phyloP scores from a whole-genome alignment of 352 stramenopile species.

The Globisporangium parvum region DNA sequence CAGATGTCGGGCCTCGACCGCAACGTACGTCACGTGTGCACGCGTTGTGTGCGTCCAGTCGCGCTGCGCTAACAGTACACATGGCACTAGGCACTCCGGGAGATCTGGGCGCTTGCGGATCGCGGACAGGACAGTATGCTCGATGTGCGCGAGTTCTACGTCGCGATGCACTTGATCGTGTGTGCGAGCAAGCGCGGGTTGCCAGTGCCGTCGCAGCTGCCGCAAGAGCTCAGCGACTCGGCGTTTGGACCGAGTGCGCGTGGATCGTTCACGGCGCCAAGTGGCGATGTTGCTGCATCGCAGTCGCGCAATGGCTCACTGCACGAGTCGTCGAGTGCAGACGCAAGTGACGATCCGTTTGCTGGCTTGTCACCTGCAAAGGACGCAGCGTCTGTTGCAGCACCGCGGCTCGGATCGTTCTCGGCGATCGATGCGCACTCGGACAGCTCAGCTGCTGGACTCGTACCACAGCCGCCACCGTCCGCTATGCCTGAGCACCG shows the following conservation, averaged over 20 bases:
- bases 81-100: slow-evolving; percentile 43
- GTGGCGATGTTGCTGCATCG: slow-evolving; percentile 1
- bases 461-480: too few relatives aligned
- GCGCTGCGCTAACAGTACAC: neutral
- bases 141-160: slow-evolving; percentile 90
- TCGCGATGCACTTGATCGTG: slow-evolving; percentile 96
- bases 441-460: neutral
- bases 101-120: slow-evolving; percentile 92
- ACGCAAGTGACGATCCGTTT: slow-evolving; percentile 62
- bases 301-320: slow-evolving; percentile 18
- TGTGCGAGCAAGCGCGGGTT: slow-evolving; percentile 90
- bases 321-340: slow-evolving; percentile 18
- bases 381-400: slow-evolving; percentile 25
- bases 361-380: slow-evolving; percentile 30
- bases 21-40: slow-evolving; percentile 34
- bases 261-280: slow-evolving; percentile 9
- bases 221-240: slow-evolving; percentile 56
- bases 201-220: slow-evolving; percentile 62
- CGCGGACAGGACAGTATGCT: slow-evolving; percentile 89
- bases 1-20: slow-evolving; percentile 90
- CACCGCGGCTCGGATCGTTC: slow-evolving; percentile 21
- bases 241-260: slow-evolving; percentile 30
- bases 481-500: slow-evolving; percentile 1
- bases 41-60: slow-evolving; percentile 2
- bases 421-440: slow-evolving; percentile 16